A percentile compares a stretch with the other conserved stretches of the same genome.
Evolutionary conservation across 768 basidiomycete species (phyloP).

Genomic region (Lactarius trivialis): DNA sequence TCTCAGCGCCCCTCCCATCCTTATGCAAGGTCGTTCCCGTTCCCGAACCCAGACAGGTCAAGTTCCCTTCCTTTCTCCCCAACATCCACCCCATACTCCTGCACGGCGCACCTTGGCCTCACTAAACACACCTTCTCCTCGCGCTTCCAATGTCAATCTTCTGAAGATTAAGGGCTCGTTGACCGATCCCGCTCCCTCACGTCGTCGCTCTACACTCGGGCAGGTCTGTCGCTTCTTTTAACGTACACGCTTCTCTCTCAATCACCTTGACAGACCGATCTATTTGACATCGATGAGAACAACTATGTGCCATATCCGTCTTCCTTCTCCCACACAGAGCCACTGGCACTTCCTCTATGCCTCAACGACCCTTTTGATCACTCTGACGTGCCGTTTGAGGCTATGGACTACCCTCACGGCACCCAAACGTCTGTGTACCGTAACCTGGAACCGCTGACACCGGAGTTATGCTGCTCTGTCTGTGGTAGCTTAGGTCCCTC

Average conservation of each 20-base stretch:
- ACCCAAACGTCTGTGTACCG: conserved; percentile 22
- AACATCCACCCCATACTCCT: conserved; percentile 29
- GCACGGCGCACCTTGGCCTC: conserved; percentile 34
- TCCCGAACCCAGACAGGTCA: conserved; percentile 26
- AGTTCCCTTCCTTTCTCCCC: conserved; percentile 27
- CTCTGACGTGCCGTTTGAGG: conserved; percentile 22
- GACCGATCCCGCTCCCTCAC: conserved; percentile 60
- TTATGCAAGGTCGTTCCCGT: conserved; percentile 26
- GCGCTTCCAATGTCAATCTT: conserved; percentile 45
- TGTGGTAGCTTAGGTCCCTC: conserved; percentile 44
- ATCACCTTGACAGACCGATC: conserved; percentile 34
- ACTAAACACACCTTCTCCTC: conserved; percentile 62
- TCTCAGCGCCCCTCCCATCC: conserved; percentile 22
- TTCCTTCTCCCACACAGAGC: conserved; percentile 31
- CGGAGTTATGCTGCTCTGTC: conserved; percentile 49
- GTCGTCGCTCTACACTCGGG: conserved; percentile 36
- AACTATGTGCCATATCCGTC: conserved; percentile 47
- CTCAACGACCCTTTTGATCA: conserved; percentile 41
- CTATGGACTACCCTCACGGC: conserved; percentile 30
- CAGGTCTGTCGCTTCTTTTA: conserved; percentile 32
- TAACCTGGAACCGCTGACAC: conserved; percentile 20
- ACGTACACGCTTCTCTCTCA: conserved; percentile 20
- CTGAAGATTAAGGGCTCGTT: conserved; percentile 62
- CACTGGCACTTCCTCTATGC: conserved; percentile 30
- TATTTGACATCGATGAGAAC: conserved; percentile 74